Percentiles rank a stretch among this genome's conserved stretches.
phyloP scores from a whole-genome alignment of 495 filamentous ascomycete genomes.

The Neurospora terricola region DNA sequence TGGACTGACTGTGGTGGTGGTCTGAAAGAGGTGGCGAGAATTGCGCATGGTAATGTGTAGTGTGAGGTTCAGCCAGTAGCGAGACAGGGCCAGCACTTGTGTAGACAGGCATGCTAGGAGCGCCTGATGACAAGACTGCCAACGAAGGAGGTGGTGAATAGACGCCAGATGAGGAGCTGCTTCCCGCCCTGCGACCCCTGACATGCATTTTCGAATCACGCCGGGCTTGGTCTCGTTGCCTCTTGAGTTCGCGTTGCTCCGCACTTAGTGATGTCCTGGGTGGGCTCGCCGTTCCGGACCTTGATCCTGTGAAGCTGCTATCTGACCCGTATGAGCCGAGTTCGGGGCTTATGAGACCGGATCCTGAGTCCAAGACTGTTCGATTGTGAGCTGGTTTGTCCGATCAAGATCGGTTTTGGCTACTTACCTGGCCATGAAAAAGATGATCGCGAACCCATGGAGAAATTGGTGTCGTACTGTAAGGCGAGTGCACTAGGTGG shows the following conservation, averaged over 20 bases:
- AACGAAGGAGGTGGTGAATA: slow-evolving; percentile 32
- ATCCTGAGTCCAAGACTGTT: slow-evolving; percentile 26
- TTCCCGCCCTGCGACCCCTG: slow-evolving; percentile 30
- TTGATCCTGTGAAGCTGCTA: slow-evolving; percentile 31
- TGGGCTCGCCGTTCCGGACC: slow-evolving; percentile 38
- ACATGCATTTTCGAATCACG: slow-evolving; percentile 31
- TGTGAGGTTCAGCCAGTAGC: slow-evolving; percentile 33
- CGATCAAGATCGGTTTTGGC: not conserved
- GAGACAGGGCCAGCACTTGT: slow-evolving; percentile 36
- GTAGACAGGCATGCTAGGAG: slow-evolving; percentile 34
- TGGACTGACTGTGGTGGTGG: slow-evolving; percentile 18
- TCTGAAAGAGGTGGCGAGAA: slow-evolving; percentile 35
- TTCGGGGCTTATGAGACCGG: slow-evolving; percentile 30
- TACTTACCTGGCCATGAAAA: slow-evolving; percentile 33
- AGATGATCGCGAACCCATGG: slow-evolving; percentile 34
- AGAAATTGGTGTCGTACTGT: slow-evolving; percentile 34
- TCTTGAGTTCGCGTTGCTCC: slow-evolving; percentile 40
- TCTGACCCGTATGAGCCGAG: slow-evolving; percentile 29
- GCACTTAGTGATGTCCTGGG: slow-evolving; percentile 33
- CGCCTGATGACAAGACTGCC: slow-evolving; percentile 27
- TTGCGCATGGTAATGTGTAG: slow-evolving; percentile 31
- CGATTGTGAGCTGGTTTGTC: slow-evolving; percentile 6
- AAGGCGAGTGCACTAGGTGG: slow-evolving; percentile 33
- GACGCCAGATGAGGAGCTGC: slow-evolving; percentile 26
- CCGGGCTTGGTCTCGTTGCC: slow-evolving; percentile 37